These are phyloP conservation scores for Thuja plicata DNA, from an alignment of 83 land plant genomes.

Conservation along the genomic window DNA sequence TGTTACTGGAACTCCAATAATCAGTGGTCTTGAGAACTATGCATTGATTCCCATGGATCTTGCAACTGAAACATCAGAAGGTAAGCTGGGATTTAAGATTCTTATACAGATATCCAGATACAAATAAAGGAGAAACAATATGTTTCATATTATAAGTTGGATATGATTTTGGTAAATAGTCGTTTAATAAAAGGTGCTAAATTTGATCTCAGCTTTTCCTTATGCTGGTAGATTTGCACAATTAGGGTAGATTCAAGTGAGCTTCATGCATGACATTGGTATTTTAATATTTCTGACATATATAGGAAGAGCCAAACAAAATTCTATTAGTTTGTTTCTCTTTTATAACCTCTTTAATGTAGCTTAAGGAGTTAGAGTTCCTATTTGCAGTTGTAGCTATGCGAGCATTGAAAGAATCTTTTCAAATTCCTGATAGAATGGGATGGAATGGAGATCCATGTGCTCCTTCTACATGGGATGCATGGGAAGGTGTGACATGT, in stretches of 20 bases:
- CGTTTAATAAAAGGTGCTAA: background rate
- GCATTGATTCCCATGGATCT: slow-evolving; percentile 76
- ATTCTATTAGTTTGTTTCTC: slow-evolving; percentile 1
- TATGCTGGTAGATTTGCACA: background rate
- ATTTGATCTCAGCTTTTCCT: background rate
- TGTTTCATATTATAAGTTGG: background rate
- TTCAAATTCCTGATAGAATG: slow-evolving; percentile 89
- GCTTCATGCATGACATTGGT: background rate
- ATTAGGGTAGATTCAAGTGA: background rate
- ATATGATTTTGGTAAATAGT: slow-evolving; percentile 8
- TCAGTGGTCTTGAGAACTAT: slow-evolving; percentile 87
- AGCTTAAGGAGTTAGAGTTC: background rate
- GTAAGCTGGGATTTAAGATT: slow-evolving; percentile 28
- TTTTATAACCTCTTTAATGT: background rate
- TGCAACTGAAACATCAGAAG: slow-evolving; percentile 73
- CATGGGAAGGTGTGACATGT: slow-evolving; percentile 99
- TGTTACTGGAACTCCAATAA: slow-evolving; percentile 61
- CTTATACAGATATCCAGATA: background rate
- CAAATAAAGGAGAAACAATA: background rate
- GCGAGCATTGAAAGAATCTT: slow-evolving; percentile 82
- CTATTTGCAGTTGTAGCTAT: slow-evolving; percentile 79
- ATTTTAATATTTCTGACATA: background rate
- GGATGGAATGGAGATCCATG: slow-evolving; percentile 99
- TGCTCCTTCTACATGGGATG: slow-evolving; percentile 95
- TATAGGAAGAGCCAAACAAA: slow-evolving; percentile 3